Percentiles rank a stretch among this genome's conserved stretches.
These are phyloP conservation scores for Mrakia blollopis DNA, from an alignment of 768 basidiomycete species.

Conservation along the genomic window DNA sequence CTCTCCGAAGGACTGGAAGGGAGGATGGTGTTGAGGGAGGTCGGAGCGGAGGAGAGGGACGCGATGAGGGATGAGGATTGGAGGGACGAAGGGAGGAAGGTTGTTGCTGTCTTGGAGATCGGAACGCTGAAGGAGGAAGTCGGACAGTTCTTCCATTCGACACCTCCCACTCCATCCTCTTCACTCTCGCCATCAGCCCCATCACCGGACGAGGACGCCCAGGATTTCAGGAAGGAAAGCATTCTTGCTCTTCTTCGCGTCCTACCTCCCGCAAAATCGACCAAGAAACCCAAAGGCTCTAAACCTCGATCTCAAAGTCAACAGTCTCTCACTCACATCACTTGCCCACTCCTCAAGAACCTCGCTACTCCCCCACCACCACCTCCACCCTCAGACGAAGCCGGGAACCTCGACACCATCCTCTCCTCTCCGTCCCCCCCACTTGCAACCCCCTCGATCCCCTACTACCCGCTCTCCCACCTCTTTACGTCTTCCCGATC, in stretches of 20 bases:
- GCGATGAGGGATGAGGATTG: conserved; percentile 20
- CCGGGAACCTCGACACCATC: not conserved
- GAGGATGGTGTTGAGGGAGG: not conserved
- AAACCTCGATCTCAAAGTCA: no score
- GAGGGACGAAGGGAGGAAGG: not conserved
- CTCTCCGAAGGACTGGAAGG: not conserved
- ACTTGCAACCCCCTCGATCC: not conserved
- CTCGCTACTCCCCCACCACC: not conserved
- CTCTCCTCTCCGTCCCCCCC: not conserved
- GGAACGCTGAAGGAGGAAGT: not conserved
- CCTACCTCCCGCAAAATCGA: not conserved
- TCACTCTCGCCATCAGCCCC: not conserved
- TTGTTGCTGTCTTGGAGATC: conserved; percentile 7
- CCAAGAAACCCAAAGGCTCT: not conserved
- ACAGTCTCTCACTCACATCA: not conserved
- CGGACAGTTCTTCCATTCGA: not conserved
- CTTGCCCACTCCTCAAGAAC: not conserved
- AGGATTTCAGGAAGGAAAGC: not conserved
- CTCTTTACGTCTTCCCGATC: not conserved
- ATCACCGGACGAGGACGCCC: not conserved
- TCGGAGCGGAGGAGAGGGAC: not conserved
- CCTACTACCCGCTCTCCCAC: conserved; percentile 8
- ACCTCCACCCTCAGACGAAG: not conserved
- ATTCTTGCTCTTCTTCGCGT: not conserved
- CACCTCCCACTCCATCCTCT: not conserved